phyloP scores from a whole-genome alignment of 495 filamentous ascomycete genomes.

The Elasticomyces elasticus region DNA sequence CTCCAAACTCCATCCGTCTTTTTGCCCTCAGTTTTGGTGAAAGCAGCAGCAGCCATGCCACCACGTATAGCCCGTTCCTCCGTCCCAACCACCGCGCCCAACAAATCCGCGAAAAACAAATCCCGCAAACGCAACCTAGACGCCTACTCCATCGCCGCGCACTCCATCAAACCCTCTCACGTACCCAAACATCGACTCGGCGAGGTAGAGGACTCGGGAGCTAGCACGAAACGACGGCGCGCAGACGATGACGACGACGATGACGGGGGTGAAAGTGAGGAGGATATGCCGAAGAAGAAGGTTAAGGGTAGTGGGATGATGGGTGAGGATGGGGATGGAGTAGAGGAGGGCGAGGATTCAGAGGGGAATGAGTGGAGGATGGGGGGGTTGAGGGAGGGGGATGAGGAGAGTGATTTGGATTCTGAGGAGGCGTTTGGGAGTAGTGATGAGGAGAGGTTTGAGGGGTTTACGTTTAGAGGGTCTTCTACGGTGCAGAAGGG shows the following conservation, averaged over 20 bases:
- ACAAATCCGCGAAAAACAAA: slow-evolving; percentile 22
- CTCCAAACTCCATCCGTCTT: neutral
- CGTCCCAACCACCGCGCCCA: slow-evolving; percentile 16
- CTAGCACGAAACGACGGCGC: slow-evolving; percentile 38
- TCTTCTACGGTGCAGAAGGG: slow-evolving; percentile 22
- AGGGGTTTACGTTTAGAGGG: slow-evolving; percentile 31
- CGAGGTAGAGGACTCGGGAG: slow-evolving; percentile 41
- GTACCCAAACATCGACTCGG: slow-evolving; percentile 52
- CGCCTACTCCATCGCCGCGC: slow-evolving; percentile 74
- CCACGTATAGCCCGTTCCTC: slow-evolving; percentile 24
- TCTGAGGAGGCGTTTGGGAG: slow-evolving; percentile 88
- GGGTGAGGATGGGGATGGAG: slow-evolving; percentile 23
- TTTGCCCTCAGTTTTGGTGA: too few relatives aligned
- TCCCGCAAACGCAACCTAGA: slow-evolving; percentile 54
- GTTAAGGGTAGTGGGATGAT: slow-evolving; percentile 18
- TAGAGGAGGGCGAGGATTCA: slow-evolving; percentile 60
- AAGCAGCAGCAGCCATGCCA: slow-evolving; percentile 17
- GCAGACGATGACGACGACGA: slow-evolving; percentile 45
- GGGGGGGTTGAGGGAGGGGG: slow-evolving; percentile 49
- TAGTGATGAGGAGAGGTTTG: slow-evolving; percentile 41
- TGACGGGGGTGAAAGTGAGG: slow-evolving; percentile 2
- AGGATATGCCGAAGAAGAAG: slow-evolving; percentile 9
- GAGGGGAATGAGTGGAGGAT: slow-evolving; percentile 84
- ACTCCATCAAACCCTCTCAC: slow-evolving; percentile 41
- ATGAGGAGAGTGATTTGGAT: slow-evolving; percentile 53